Conservation (phyloP, 176 grass and related monocot genomes). For the Lolium rigidum region DNA sequence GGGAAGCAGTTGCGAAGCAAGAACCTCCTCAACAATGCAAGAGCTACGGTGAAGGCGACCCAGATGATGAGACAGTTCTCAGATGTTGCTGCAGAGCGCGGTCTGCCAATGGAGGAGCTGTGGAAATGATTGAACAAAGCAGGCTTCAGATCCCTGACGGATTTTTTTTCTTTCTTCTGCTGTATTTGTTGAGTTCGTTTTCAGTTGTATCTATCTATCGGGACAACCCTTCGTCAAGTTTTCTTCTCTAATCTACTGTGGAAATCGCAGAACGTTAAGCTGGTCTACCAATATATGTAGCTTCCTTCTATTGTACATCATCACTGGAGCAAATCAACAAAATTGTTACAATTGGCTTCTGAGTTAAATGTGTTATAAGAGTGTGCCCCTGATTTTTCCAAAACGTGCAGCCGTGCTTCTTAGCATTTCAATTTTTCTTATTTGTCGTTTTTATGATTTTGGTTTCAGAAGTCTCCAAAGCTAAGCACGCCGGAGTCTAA, state of each 20-base stretch:
- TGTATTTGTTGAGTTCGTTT: conserved; percentile 33
- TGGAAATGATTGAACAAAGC: conserved; percentile 68
- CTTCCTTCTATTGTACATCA: conserved; percentile 16
- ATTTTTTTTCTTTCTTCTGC: not conserved
- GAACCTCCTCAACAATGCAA: conserved; percentile 85
- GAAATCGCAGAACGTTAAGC: not conserved
- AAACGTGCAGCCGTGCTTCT: not conserved
- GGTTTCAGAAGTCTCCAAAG: conserved; percentile 9
- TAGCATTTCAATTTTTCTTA: not conserved
- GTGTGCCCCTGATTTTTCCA: too few species aligned
- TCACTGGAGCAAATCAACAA: not conserved
- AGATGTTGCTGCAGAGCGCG: conserved; percentile 72
- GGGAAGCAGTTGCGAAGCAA: conserved; percentile 87
- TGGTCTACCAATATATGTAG: conserved; percentile 4
- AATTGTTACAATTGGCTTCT: not conserved
- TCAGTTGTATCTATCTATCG: conserved; percentile 27
- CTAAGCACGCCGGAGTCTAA: not conserved
- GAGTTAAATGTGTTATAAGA: not conserved
- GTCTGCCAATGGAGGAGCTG: conserved; percentile 81
- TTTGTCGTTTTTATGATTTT: not conserved
- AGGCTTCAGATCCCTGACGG: not conserved
- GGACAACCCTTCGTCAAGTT: conserved; percentile 27
- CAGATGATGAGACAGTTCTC: conserved; percentile 72
- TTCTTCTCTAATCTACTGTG: not conserved
- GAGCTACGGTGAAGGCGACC: conserved; percentile 77